These are phyloP conservation scores for Penicillium riverlandense DNA, from an alignment of 495 filamentous ascomycete species.

Conservation along the genomic window DNA sequence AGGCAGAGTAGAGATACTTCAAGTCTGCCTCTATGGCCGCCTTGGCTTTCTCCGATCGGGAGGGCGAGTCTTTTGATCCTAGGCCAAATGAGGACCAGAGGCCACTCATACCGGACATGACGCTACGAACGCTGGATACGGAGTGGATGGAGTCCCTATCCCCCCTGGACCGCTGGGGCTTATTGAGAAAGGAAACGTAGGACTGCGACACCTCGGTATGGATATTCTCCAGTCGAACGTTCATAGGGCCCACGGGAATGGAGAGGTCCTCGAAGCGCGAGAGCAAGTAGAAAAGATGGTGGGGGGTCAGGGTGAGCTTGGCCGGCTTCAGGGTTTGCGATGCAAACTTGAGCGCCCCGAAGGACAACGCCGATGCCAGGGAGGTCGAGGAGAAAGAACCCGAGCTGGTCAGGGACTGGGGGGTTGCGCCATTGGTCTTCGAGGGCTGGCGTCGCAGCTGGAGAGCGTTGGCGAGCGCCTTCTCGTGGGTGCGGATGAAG, in stretches of 20 bases:
- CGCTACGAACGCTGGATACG: constrained; percentile 91
- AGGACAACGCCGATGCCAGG: constrained; percentile 74
- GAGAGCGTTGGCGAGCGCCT: constrained; percentile 90
- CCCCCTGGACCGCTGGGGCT: constrained; percentile 63
- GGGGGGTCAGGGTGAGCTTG: constrained; percentile 90
- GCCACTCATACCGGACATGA: constrained; percentile 91
- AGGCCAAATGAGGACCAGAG: constrained; percentile 86
- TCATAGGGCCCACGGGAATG: constrained; percentile 90
- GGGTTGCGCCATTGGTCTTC: constrained; percentile 53
- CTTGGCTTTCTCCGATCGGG: constrained; percentile 81
- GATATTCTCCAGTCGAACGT: constrained; percentile 87
- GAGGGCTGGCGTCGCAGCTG: constrained; percentile 64
- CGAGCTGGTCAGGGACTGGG: constrained; percentile 35
- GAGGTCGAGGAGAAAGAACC: constrained; percentile 61
- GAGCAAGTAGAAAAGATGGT: constrained; percentile 93
- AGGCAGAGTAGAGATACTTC: constrained; percentile 94
- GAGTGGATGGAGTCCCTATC: constrained; percentile 91
- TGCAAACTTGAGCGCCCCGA: constrained; percentile 75
- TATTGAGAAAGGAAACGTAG: constrained; percentile 92
- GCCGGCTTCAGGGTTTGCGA: constrained; percentile 79
- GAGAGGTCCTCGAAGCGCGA: constrained; percentile 89
- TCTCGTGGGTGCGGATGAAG: constrained; percentile 95
- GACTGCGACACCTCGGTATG: constrained; percentile 78
- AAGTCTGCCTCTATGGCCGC: constrained; percentile 75
- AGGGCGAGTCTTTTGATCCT: constrained; percentile 61